phyloP scores from a whole-genome alignment of 140 eudicot species.

The Oenanthe javanica region DNA sequence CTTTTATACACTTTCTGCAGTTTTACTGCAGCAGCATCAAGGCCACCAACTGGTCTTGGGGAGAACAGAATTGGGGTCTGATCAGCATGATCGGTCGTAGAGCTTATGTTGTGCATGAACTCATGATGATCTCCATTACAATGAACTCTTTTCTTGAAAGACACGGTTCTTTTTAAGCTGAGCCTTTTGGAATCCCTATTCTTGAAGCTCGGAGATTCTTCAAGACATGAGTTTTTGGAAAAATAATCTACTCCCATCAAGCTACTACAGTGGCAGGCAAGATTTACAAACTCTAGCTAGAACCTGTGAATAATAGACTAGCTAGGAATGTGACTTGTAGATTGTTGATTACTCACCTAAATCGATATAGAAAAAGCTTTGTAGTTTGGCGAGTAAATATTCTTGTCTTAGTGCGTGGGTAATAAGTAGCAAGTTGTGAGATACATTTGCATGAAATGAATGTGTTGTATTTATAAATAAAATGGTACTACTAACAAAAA shows the following conservation, averaged over 20 bases:
- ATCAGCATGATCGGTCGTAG: not conserved
- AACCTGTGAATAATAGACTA: too few species aligned
- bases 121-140: slow-evolving; percentile 12
- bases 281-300: too few species aligned
- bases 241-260: not conserved
- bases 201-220: slow-evolving; percentile 15
- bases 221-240: not conserved
- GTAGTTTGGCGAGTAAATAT: too few species aligned
- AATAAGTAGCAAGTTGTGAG: not conserved
- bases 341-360: too few species aligned
- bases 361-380: too few species aligned
- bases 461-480: not conserved
- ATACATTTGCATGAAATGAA: not conserved
- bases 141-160: slow-evolving; percentile 31
- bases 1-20: slow-evolving; percentile 62
- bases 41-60: slow-evolving; percentile 35
- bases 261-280: too few species aligned
- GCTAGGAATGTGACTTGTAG: too few species aligned
- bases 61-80: slow-evolving; percentile 17
- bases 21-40: slow-evolving; percentile 50
- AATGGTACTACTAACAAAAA: not conserved
- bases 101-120: slow-evolving; percentile 11
- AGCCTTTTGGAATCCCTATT: slow-evolving; percentile 14
- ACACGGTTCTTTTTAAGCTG: slow-evolving; percentile 20
- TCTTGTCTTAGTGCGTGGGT: too few species aligned